Evolutionary conservation across 768 basidiomycete genomes (phyloP).

Genomic region (Pleurotus tuoliensis): DNA sequence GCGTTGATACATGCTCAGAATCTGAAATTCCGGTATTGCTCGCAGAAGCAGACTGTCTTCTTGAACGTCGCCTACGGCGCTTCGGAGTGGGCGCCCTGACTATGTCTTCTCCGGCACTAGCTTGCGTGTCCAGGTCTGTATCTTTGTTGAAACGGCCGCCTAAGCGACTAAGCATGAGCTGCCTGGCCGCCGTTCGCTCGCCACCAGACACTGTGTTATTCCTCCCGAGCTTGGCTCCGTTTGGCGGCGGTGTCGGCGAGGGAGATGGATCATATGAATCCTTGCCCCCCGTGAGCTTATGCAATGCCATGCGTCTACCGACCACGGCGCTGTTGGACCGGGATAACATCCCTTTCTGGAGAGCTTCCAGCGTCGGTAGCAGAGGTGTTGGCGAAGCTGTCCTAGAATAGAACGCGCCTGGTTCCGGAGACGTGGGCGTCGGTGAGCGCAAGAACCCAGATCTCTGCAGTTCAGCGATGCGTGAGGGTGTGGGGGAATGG

Average conservation of each 20-base stretch:
- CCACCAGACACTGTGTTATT: conserved; percentile 84
- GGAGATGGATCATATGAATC: conserved; percentile 64
- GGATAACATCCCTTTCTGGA: conserved; percentile 68
- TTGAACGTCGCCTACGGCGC: conserved; percentile 55
- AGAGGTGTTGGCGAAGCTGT: conserved; percentile 64
- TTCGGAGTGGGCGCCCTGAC: conserved; percentile 37
- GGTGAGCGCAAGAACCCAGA: conserved; percentile 47
- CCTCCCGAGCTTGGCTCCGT: conserved; percentile 42
- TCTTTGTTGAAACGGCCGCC: conserved; percentile 57
- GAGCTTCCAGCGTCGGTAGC: conserved; percentile 72
- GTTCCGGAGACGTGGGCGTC: conserved; percentile 49
- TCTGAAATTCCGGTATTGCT: conserved; percentile 46
- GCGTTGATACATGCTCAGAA: conserved; percentile 44
- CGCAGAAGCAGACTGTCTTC: conserved; percentile 39
- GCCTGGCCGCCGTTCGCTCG: conserved; percentile 70
- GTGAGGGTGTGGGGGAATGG: conserved; percentile 47
- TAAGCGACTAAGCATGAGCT: conserved; percentile 60
- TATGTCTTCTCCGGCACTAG: conserved; percentile 55
- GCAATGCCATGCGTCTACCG: conserved; percentile 69
- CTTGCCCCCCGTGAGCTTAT: conserved; percentile 76
- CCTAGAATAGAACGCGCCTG: conserved; percentile 58
- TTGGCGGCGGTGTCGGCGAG: conserved; percentile 48
- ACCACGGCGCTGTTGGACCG: conserved; percentile 91
- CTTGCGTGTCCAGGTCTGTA: conserved; percentile 53
- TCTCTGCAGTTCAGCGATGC: conserved; percentile 53